Conservation (phyloP, 129 eudicot genomes). For the Oenanthe sinensis region DNA sequence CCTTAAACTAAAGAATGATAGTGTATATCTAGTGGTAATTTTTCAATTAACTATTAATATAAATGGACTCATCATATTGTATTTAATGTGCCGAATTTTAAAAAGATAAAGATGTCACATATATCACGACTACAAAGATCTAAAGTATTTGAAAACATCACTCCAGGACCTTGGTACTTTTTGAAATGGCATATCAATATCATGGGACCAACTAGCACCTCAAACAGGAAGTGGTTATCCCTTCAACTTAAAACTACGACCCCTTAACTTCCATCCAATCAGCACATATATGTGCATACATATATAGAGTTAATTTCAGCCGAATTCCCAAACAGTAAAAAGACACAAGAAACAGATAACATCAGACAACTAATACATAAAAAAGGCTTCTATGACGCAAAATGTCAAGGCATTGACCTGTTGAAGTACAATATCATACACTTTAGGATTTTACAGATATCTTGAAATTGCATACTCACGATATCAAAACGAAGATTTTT, state of each 20-base stretch:
- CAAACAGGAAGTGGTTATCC: background rate
- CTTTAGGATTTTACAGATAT: background rate
- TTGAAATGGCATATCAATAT: background rate
- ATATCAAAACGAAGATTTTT: constrained; percentile 96
- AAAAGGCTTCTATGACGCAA: background rate
- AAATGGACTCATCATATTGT: background rate
- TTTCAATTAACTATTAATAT: background rate
- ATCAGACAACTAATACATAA: background rate
- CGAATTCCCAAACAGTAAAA: background rate
- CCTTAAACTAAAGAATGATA: background rate
- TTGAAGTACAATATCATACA: background rate
- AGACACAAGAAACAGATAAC: background rate
- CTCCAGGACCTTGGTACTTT: background rate
- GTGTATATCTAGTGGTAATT: background rate
- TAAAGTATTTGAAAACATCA: background rate
- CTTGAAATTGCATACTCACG: constrained; percentile 49
- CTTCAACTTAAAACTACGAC: background rate
- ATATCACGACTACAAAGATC: background rate
- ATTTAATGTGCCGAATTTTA: background rate
- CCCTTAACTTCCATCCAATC: background rate
- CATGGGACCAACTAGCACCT: background rate
- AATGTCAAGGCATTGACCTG: background rate
- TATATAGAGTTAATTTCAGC: background rate
- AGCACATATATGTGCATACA: background rate
- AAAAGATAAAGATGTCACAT: background rate